These are phyloP conservation scores for Candida mattraensis DNA, from an alignment of 805 yeast species.

Conservation along the genomic window DNA sequence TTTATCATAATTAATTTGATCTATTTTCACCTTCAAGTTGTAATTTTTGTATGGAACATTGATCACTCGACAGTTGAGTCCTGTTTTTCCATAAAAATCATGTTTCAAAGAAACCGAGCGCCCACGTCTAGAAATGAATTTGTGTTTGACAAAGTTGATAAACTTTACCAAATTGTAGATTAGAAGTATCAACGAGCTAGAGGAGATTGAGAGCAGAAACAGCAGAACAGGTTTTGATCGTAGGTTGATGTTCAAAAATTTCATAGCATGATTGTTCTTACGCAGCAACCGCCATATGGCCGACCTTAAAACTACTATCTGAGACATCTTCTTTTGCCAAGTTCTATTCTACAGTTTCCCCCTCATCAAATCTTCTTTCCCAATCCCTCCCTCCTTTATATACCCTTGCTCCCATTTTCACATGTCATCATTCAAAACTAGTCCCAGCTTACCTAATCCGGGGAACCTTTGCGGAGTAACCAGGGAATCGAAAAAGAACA, in stretches of 20 bases:
- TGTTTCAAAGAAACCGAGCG: conserved; percentile 5
- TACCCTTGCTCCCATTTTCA: too few relatives aligned
- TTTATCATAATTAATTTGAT: conserved; percentile 46
- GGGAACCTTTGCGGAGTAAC: too few relatives aligned
- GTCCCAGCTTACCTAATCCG: too few relatives aligned
- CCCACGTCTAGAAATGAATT: conserved; percentile 1
- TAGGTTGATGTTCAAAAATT: conserved; percentile 26
- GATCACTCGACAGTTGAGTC: conserved; percentile 36
- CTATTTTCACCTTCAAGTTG: conserved; percentile 42
- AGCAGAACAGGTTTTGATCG: conserved; percentile 35
- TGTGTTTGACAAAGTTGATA: conserved; percentile 17
- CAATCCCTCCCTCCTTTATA: too few relatives aligned
- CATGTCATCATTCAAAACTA: too few relatives aligned
- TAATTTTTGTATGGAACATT: conserved; percentile 47
- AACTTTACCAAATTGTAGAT: conserved; percentile 29
- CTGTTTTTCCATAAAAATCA: conserved; percentile 5
- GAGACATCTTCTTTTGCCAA: neutral
- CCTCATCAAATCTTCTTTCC: too few relatives aligned
- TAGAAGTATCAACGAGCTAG: conserved; percentile 24
- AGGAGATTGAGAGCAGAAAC: conserved; percentile 29
- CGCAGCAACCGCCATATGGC: conserved; percentile 11
- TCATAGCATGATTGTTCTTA: conserved; percentile 18
- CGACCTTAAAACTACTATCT: neutral
- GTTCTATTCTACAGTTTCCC: too few relatives aligned
- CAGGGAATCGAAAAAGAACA: too few relatives aligned